phyloP scores from a whole-genome alignment of 306 rosid genomes.

The Delonix regia region DNA sequence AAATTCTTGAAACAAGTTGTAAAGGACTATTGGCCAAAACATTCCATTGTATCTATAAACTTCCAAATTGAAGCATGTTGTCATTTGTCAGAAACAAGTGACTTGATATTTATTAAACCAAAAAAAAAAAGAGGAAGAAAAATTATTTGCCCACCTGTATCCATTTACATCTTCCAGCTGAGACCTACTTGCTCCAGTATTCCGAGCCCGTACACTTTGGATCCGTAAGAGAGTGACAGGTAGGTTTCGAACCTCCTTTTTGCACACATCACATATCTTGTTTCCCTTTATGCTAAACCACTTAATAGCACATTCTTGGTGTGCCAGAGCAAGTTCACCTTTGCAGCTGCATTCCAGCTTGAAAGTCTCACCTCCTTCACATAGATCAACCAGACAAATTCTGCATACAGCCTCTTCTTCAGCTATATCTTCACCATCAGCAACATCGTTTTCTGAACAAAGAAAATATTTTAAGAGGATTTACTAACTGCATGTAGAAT shows the following conservation, averaged over 20 bases:
- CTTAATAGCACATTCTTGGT: slow-evolving; percentile 92
- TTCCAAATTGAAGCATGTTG: not conserved
- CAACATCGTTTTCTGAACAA: slow-evolving; percentile 62
- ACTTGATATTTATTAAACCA: not conserved
- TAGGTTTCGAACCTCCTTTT: slow-evolving; percentile 82
- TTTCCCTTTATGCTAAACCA: slow-evolving; percentile 98
- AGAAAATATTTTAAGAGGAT: slow-evolving; percentile 29
- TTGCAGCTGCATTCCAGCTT: slow-evolving; percentile 99
- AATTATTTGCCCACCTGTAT: slow-evolving; percentile 74
- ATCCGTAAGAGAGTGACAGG: slow-evolving; percentile 87
- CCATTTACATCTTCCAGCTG: slow-evolving; percentile 59
- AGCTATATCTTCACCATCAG: slow-evolving; percentile 86
- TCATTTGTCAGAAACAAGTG: not conserved
- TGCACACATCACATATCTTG: slow-evolving; percentile 92
- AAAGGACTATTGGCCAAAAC: too few species aligned
- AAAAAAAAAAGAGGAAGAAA: too few species aligned
- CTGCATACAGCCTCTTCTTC: slow-evolving; percentile 98
- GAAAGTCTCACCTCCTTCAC: slow-evolving; percentile 98
- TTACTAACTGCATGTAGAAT: slow-evolving; percentile 13
- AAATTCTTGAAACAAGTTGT: too few species aligned
- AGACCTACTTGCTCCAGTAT: slow-evolving; percentile 56
- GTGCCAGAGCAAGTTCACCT: slow-evolving; percentile 99
- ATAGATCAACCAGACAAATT: slow-evolving; percentile 83
- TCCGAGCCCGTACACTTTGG: slow-evolving; percentile 69
- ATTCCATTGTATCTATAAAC: not conserved